Evolutionary conservation across 768 basidiomycete species (phyloP).

Genomic region (Mycena rosella): DNA sequence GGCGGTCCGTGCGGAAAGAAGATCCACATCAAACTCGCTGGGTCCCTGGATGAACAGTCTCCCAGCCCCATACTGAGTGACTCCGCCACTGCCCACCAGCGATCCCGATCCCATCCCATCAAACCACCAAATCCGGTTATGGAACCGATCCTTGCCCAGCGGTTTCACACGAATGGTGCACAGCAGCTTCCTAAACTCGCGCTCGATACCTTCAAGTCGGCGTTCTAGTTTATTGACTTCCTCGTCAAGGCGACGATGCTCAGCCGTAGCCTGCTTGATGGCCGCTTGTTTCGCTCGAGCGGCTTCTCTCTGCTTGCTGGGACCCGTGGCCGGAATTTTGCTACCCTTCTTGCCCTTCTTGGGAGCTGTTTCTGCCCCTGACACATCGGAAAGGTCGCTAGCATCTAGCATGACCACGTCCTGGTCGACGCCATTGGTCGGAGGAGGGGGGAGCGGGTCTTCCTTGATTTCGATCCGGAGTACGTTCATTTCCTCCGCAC

Average conservation of each 20-base stretch:
- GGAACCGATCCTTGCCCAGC: constrained; percentile 92
- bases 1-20: constrained; percentile 70
- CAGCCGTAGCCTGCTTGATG: constrained; percentile 84
- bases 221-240: constrained; percentile 88
- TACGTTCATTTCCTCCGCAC: constrained; percentile 80
- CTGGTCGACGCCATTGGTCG: constrained; percentile 60
- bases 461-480: constrained; percentile 72
- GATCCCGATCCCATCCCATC: constrained; percentile 93
- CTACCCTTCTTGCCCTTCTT: constrained; percentile 69
- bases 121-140: constrained; percentile 98
- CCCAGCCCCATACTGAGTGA: constrained; percentile 88
- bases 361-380: constrained; percentile 69
- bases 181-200: constrained; percentile 92
- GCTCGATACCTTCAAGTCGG: constrained; percentile 87
- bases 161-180: constrained; percentile 90
- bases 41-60: constrained; percentile 95
- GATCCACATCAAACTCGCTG: constrained; percentile 81
- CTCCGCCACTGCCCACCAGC: constrained; percentile 82
- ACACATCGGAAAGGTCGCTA: constrained; percentile 81
- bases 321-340: constrained; percentile 67
- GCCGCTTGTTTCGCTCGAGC: constrained; percentile 84
- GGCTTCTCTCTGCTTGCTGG: constrained; percentile 85
- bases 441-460: constrained; percentile 46
- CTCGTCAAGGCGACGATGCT: constrained; percentile 87
- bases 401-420: constrained; percentile 74